Evolutionary conservation across 1,139 yeast species (phyloP).

Genomic region (Suhomyces maxii): DNA sequence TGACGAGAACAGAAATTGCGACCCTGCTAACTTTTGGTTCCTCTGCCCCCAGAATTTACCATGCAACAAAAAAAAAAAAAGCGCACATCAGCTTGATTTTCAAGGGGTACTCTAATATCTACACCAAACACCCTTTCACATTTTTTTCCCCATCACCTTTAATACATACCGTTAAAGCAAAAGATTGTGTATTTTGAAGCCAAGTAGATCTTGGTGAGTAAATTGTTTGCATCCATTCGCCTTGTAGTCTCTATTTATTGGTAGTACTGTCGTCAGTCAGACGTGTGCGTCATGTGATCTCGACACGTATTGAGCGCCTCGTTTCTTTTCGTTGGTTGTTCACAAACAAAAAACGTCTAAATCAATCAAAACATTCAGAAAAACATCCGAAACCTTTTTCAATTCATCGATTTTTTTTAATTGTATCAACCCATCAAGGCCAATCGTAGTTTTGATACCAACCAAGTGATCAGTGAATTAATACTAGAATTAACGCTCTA

Average conservation of each 20-base stretch:
- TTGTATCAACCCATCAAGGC: background rate
- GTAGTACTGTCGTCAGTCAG: no score
- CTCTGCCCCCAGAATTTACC: no score
- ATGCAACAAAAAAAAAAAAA: no score
- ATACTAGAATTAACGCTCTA: background rate
- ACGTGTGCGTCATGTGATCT: slow-evolving; percentile 9
- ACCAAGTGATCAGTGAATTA: background rate
- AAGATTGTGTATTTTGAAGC: no score
- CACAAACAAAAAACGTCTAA: slow-evolving; percentile 11
- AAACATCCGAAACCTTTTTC: slow-evolving; percentile 5
- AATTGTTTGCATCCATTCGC: background rate
- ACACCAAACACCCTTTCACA: no score
- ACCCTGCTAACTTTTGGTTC: no score
- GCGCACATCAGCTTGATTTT: no score
- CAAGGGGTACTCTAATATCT: no score
- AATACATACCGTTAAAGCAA: no score
- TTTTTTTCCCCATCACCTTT: no score
- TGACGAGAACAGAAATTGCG: background rate
- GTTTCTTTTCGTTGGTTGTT: slow-evolving; percentile 7
- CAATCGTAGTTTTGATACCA: background rate
- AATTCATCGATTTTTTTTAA: background rate
- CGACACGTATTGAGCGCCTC: slow-evolving; percentile 10
- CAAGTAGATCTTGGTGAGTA: no score
- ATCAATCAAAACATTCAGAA: slow-evolving; percentile 6
- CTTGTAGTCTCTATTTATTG: no score